Evolutionary conservation across 2,329 filamentous ascomycete species (phyloP), one percentile per base, ranked within the genome.

Genomic region (Hypoxylon sp.): DNA sequence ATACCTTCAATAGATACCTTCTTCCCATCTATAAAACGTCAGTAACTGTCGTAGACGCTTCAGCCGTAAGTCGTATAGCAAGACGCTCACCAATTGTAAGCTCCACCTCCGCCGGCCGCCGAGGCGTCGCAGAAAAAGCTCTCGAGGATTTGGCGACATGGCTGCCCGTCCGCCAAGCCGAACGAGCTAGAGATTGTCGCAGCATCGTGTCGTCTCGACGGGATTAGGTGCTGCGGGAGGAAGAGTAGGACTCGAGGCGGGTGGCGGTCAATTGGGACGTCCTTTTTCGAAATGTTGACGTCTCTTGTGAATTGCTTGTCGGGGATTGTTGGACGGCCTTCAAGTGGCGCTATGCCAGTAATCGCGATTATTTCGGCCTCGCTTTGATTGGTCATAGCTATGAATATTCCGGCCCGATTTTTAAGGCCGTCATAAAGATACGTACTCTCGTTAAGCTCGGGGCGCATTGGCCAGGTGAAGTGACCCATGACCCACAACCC

Each of bases 1-100:
- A 74, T 90, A 97, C 94, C 93, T 92, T 97, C 94, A 80, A 99
- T 94, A 69, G 94, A 97, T 61, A 99, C 91, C 83, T 97, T 97
- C 86, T 97, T 97, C 79, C 95, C 96, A 88, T 99, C 95, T 94
- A 47, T 54, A 11, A 5, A 30, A 34, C 7, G 64, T 76, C 63
- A 76, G 74, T 64, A 63, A 64, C 47, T 9, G 55, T 58, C 9
- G 52, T 37, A 41, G n/a, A 51, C 8, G 9, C 16, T 39, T 50
- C 39, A 30, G 52, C 43, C 63, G 54, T 68, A 68, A 27, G 71
- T 63, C 70, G 72, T 43, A 46, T 21, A 41, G 25, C 32, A 32
- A 66, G 45, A 25, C 51, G 82, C 88, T 77, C 83, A 96, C 93
- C 93, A 85, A 97, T 89, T 78, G 95, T 99, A 81, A 99, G 89